phyloP scores from a whole-genome alignment of 1,139 yeast genomes.

The Scheffersomyces illinoinensis region DNA sequence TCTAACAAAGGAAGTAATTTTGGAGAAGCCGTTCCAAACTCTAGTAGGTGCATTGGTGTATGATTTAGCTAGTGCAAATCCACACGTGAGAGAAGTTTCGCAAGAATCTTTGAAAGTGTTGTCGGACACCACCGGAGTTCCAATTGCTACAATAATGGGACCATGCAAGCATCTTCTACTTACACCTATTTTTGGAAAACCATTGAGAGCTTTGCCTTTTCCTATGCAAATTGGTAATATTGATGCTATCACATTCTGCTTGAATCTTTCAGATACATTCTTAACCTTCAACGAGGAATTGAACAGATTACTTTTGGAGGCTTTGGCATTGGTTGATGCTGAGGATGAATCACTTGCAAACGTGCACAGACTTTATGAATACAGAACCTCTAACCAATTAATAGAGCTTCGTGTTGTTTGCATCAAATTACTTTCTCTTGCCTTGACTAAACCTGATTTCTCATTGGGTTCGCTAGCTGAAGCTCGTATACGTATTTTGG shows the following conservation, averaged over 20 bases:
- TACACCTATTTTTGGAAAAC: constrained; percentile 95
- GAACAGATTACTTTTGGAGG: constrained; percentile 81
- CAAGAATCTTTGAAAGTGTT: constrained; percentile 68
- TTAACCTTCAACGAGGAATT: constrained; percentile 86
- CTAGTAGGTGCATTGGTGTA: constrained; percentile 85
- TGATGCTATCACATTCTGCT: constrained; percentile 91
- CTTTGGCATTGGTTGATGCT: constrained; percentile 92
- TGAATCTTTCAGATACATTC: constrained; percentile 78
- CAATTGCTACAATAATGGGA: constrained; percentile 72
- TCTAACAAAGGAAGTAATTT: constrained; percentile 57
- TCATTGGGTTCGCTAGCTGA: constrained; percentile 77
- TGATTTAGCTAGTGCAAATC: constrained; percentile 87
- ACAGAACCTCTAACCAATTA: constrained; percentile 84
- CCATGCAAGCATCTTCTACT: constrained; percentile 81
- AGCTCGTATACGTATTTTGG: constrained; percentile 80
- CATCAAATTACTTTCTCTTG: constrained; percentile 77
- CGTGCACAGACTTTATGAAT: constrained; percentile 81
- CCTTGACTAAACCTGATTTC: constrained; percentile 79
- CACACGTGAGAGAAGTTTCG: constrained; percentile 79
- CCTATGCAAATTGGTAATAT: constrained; percentile 99
- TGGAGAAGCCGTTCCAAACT: constrained; percentile 77
- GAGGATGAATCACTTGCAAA: constrained; percentile 94
- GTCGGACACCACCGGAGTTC: constrained; percentile 67
- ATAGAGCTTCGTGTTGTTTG: constrained; percentile 88
- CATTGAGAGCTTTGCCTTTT: constrained; percentile 92